phyloP scores from a whole-genome alignment of 2,329 filamentous ascomycete species.

The Triangularia verruculosa region DNA sequence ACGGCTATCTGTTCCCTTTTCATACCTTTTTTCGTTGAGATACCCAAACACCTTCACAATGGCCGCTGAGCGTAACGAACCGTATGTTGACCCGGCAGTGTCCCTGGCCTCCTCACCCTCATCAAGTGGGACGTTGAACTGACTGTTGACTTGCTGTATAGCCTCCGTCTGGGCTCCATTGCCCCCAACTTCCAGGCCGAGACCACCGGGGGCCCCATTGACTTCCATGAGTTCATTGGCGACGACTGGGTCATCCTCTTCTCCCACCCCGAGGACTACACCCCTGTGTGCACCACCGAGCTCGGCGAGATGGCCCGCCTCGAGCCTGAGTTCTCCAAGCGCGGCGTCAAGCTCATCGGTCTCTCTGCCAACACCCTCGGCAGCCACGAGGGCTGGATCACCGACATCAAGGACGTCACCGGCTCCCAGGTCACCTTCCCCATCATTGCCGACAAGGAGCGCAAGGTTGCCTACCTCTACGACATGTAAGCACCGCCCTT shows the following conservation, averaged over 20 bases:
- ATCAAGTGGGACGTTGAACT: not conserved
- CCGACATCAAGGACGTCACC: conserved; percentile 79
- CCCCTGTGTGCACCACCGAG: conserved; percentile 93
- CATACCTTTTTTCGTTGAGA: conserved; percentile 3
- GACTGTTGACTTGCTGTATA: conserved; percentile 34
- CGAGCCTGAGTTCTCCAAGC: conserved; percentile 81
- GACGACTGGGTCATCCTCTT: conserved; percentile 80
- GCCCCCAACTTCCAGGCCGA: conserved; percentile 84
- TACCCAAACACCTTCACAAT: conserved; percentile 30
- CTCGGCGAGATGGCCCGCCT: conserved; percentile 90
- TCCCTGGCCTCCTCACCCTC: not conserved
- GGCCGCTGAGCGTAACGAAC: conserved; percentile 34
- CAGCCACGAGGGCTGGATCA: conserved; percentile 85
- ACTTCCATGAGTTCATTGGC: conserved; percentile 79
- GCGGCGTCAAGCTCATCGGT: conserved; percentile 87
- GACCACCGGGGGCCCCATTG: conserved; percentile 72
- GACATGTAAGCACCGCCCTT: conserved; percentile 78
- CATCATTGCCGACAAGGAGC: conserved; percentile 77
- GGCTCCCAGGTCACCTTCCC: conserved; percentile 69
- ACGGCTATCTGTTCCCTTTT: conserved; percentile 1
- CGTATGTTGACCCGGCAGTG: too few species aligned
- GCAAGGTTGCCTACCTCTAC: conserved; percentile 72
- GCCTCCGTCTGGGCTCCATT: conserved; percentile 61
- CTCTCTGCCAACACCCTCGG: conserved; percentile 82
- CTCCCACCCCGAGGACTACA: conserved; percentile 87